These are phyloP conservation scores for Neoscytalidium dimidiatum DNA, from an alignment of 2,329 filamentous ascomycete genomes.

Conservation along the genomic window DNA sequence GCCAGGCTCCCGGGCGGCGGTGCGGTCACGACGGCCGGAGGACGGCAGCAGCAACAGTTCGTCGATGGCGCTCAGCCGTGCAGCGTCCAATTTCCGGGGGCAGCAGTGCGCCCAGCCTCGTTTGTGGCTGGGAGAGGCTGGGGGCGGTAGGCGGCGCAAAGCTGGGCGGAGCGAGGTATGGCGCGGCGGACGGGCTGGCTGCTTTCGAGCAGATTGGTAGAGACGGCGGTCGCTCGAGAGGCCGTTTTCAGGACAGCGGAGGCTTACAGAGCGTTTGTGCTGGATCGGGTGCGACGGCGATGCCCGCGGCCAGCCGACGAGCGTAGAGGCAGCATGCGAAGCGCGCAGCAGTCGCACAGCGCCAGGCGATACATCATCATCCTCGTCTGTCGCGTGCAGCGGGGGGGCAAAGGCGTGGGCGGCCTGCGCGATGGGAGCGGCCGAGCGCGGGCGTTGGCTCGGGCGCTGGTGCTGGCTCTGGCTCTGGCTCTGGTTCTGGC, in stretches of 20 bases:
- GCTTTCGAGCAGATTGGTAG: not conserved
- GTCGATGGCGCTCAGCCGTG: not conserved
- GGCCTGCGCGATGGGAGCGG: not conserved
- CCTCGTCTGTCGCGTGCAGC: not conserved
- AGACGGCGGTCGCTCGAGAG: not conserved
- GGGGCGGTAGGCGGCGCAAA: not conserved
- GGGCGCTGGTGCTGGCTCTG: too few species aligned
- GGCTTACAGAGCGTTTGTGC: not conserved
- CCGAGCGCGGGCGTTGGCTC: too few species aligned
- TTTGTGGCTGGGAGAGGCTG: not conserved
- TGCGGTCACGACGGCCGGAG: not conserved
- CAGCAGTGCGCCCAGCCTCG: not conserved
- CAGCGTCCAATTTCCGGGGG: not conserved
- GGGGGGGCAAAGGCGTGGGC: not conserved
- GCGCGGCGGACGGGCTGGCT: not conserved
- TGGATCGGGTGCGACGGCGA: conserved; percentile 1
- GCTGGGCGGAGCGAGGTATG: conserved; percentile 1
- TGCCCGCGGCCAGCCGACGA: not conserved
- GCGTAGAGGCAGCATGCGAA: not conserved
- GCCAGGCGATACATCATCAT: not conserved
- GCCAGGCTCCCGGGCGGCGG: not conserved
- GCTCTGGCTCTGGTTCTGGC: too few species aligned
- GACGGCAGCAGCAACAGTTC: not conserved
- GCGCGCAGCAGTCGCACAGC: not conserved
- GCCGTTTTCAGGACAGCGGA: conserved; percentile 9